Conservation (phyloP, 2,329 filamentous ascomycete species). For the Cercospora nicotianae region DNA sequence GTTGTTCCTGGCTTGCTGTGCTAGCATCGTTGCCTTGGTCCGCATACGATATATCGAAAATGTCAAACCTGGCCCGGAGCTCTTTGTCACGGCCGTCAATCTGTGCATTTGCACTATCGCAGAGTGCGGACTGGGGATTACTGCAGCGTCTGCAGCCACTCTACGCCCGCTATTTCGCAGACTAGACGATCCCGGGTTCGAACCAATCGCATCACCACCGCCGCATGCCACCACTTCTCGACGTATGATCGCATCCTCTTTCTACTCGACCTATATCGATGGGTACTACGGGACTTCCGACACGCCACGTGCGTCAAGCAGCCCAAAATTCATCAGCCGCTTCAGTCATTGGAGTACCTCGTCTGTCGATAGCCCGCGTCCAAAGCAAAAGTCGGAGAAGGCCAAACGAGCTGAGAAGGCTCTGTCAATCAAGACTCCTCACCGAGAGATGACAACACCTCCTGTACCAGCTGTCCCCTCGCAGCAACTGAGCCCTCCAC, state of each 20-base stretch:
- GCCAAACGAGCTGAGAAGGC: background rate
- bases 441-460: background rate
- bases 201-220: background rate
- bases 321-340: constrained; percentile 13
- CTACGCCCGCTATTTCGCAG: constrained; percentile 37
- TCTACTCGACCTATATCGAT: constrained; percentile 10
- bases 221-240: background rate
- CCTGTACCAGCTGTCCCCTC: background rate
- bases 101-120: constrained; percentile 37
- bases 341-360: constrained; percentile 19
- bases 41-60: constrained; percentile 31
- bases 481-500: background rate
- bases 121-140: constrained; percentile 41
- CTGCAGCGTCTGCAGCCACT: constrained; percentile 38
- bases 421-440: background rate
- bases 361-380: background rate
- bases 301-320: constrained; percentile 8
- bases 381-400: background rate
- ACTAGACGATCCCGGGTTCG: constrained; percentile 20
- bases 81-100: constrained; percentile 31
- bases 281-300: constrained; percentile 5
- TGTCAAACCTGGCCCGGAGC: constrained; percentile 23
- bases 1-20: constrained; percentile 41
- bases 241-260: constrained; percentile 1
- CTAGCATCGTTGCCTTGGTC: constrained; percentile 30